A percentile compares a stretch with the other conserved stretches of the same genome.
Evolutionary conservation across 257 asterid genomes (phyloP).

Genomic region (Nicotiana tabacum): DNA sequence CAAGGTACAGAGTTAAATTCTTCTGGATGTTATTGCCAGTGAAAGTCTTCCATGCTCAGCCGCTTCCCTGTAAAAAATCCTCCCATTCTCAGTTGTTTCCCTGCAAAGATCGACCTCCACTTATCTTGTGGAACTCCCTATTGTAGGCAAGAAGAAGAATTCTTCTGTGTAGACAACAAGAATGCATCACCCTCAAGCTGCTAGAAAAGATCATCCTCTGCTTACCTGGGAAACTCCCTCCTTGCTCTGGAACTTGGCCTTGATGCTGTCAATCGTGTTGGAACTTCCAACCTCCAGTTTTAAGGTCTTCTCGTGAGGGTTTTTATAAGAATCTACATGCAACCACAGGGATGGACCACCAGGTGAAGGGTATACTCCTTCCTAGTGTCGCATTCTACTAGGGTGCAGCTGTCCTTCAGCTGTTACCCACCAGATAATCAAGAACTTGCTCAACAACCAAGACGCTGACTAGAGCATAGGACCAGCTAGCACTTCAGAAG

Average conservation of each 20-base stretch:
- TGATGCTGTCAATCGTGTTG: conserved; percentile 51
- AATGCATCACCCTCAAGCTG: conserved; percentile 50
- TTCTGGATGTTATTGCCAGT: conserved; percentile 51
- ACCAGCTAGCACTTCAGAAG: neutral
- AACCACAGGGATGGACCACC: conserved; percentile 56
- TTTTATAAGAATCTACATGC: conserved; percentile 56
- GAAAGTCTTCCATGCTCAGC: conserved; percentile 40
- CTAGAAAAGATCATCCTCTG: conserved; percentile 65
- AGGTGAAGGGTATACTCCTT: conserved; percentile 54
- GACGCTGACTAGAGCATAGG: neutral
- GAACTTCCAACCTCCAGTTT: conserved; percentile 61
- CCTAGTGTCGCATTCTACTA: conserved; percentile 48
- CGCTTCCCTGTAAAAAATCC: conserved; percentile 19
- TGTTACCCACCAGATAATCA: conserved; percentile 12
- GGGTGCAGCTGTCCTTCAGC: conserved; percentile 52
- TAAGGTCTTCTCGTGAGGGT: conserved; percentile 60
- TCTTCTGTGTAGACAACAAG: conserved; percentile 37
- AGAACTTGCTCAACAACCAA: neutral
- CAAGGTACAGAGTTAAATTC: conserved; percentile 66
- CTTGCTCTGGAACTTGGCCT: conserved; percentile 63
- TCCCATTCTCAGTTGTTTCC: neutral
- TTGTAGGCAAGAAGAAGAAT: conserved; percentile 46
- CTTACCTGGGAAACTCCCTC: conserved; percentile 72
- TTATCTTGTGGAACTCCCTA: conserved; percentile 46
- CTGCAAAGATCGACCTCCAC: conserved; percentile 42